A percentile compares a stretch with the other conserved stretches of the same genome.
Evolutionary conservation across 2,329 filamentous ascomycete genomes (phyloP).

Genomic region (Cordyceps farinosa): DNA sequence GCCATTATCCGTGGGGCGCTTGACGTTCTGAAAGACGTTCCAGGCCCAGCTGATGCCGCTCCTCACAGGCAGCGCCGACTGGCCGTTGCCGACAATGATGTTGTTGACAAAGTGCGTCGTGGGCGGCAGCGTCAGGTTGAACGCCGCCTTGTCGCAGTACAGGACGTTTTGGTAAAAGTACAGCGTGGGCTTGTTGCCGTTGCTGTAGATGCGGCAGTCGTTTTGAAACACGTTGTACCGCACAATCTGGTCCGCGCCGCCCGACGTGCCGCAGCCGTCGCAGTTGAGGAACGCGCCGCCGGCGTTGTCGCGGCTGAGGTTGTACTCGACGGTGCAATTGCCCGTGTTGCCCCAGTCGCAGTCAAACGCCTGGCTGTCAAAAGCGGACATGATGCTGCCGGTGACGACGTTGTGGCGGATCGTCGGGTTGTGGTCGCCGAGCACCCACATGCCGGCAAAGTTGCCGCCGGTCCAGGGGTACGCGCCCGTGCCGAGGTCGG

Average conservation of each 20-base stretch:
- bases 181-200: conserved; percentile 22
- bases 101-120: conserved; percentile 25
- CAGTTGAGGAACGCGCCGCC: conserved; percentile 27
- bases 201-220: conserved; percentile 26
- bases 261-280: conserved; percentile 25
- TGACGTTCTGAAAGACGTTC: conserved; percentile 25
- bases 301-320: conserved; percentile 28
- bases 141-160: conserved; percentile 24
- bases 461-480: conserved; percentile 28
- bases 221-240: conserved; percentile 29
- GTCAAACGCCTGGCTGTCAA: conserved; percentile 27
- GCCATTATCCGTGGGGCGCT: conserved; percentile 20
- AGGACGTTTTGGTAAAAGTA: conserved; percentile 27
- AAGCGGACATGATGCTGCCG: conserved; percentile 24
- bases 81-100: conserved; percentile 25
- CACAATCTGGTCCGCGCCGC: conserved; percentile 25
- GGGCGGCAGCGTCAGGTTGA: conserved; percentile 22
- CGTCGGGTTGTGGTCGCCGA: conserved; percentile 22
- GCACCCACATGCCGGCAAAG: conserved; percentile 28
- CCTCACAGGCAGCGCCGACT: conserved; percentile 21
- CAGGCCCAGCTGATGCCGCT: conserved; percentile 22
- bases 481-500: conserved; percentile 24
- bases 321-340: conserved; percentile 27
- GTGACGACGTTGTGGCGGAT: conserved; percentile 26
- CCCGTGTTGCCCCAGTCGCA: conserved; percentile 28